Base-by-base conservation (phyloP, 805 yeast species). In the Ogataea pignaliae region DNA sequence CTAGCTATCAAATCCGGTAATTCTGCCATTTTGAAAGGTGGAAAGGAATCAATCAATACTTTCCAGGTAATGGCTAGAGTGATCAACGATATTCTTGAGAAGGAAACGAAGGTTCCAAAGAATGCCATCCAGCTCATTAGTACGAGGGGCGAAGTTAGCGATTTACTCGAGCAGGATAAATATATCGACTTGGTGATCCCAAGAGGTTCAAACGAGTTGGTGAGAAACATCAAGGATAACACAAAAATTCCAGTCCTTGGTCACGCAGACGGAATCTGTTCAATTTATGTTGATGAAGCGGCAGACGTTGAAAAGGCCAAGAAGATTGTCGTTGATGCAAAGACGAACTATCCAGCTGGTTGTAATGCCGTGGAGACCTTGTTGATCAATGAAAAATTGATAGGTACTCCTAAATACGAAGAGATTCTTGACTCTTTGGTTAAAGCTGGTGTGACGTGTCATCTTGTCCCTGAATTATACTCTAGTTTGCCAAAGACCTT, bases 321-420 rank as follows among this genome's bases (percentile, higher is more conserved):
- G 30, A 78, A 79, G 44, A 79, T 93, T 29, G 72, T 81, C 5
- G 77, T 88, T 26, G 99, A 93, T 65, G 77, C 97, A 4, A 93
- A 93, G 66, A 88, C 97, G 0, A 90, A 89, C 64, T 93, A 93
- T 62, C 97, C 98, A 39, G 99, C 99, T 11, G 99, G 96, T n/a
- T 93, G 99, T 66, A 93, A 93, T 63, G 97, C 99, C 8, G 91
- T 79, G 43, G 99, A 93, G 65, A 88, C 93, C 30, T 65, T 93
- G 29, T 73, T 93, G 44, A 66, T 95, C 38, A 76, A 84, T 63
- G 66, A 71, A 40, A 59, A 53, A 46, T 62, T 62, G 52, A 50
- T 71, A 2, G 48, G 61, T 2, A 46, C 43, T n/a, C 41, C 40
- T 11, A 30, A 36, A 15, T 53, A 51, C 41, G 39, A 39, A 14